Base-by-base conservation (phyloP, 176 grass and related monocot species). In the Lolium rigidum region DNA sequence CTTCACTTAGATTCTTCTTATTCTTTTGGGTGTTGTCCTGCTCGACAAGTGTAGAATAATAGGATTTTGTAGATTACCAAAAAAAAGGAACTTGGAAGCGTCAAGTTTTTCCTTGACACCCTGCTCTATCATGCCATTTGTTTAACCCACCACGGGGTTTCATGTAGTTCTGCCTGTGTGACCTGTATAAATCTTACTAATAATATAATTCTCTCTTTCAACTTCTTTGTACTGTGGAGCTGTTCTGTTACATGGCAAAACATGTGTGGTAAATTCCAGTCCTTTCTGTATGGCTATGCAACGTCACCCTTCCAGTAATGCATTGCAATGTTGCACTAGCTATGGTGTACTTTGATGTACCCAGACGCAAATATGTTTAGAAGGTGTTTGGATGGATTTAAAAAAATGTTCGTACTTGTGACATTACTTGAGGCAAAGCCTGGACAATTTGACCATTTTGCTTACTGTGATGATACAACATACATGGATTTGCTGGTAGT, bases 21-120 rank as follows among this genome's bases (percentile, higher is more conserved):
- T 87, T 80, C 76, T 87, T 70, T 87, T 85, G 52, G 83, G 59
- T 49, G 1, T 70, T 78, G 28, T 82, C 49, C 67, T 87, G 50
- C 28, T 84, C 79, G 48, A 87, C 75, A 91, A 91, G 39, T 84
- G 89, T 91, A 87, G 89, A 80, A 87, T 87, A 87, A 91, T 87
- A 91, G 85, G 48, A 52, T 59, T 87, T 82, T 90, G 80, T 91
- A 87, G 81, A 91, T 91, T 80, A 60, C 68, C 47, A n/a, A 38
- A 47, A 47, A n/a, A 9, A 74, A 49, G 76, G 57, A 61, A 38
- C 31, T 37, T 38, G 16, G 37, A 41, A 38, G 2, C 17, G 85
- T 91, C 85, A 87, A 60, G 69, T 80, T 44, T 75, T 84, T 81
- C 59, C 69, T 91, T 87, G 81, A 87, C 89, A 54, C 44, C 41